These are phyloP conservation scores for Monosporascus sp. DNA, from an alignment of 2,329 filamentous ascomycete species.

Conservation along the genomic window DNA sequence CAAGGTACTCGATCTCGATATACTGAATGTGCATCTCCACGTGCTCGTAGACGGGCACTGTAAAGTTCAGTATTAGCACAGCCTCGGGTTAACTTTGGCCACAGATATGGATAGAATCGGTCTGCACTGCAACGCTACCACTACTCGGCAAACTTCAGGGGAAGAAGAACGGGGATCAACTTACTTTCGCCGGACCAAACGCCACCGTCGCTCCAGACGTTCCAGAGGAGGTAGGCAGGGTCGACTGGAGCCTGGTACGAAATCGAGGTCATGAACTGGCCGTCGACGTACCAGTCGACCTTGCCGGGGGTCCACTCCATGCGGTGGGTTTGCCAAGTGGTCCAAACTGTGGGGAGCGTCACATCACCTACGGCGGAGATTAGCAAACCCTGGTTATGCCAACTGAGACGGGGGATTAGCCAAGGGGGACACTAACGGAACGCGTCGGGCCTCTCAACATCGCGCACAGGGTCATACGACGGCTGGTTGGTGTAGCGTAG, in stretches of 20 bases:
- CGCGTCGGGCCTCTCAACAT: constrained; percentile 30
- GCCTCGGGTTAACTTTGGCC: constrained; percentile 19
- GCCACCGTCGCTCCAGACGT: constrained; percentile 48
- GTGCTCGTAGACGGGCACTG: constrained; percentile 23
- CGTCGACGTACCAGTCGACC: constrained; percentile 45
- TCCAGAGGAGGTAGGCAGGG: constrained; percentile 41
- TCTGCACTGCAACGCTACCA: too few relatives aligned
- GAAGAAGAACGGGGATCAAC: neutral
- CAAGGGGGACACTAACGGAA: constrained; percentile 22
- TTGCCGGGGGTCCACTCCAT: constrained; percentile 45
- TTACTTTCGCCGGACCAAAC: constrained; percentile 40
- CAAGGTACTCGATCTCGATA: constrained; percentile 41
- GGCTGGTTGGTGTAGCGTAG: constrained; percentile 49
- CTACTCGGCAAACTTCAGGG: too few relatives aligned
- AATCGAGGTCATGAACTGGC: constrained; percentile 36
- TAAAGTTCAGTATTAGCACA: neutral
- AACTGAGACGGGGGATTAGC: neutral
- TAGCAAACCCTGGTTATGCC: neutral
- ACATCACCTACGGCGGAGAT: neutral
- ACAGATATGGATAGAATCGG: too few relatives aligned
- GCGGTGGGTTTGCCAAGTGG: constrained; percentile 44
- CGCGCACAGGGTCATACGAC: constrained; percentile 33
- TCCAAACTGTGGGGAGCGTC: constrained; percentile 26
- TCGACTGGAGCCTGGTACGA: constrained; percentile 43
- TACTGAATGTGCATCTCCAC: constrained; percentile 46